phyloP scores from a whole-genome alignment of 345 rosid species.

The Gossypium australe region DNA sequence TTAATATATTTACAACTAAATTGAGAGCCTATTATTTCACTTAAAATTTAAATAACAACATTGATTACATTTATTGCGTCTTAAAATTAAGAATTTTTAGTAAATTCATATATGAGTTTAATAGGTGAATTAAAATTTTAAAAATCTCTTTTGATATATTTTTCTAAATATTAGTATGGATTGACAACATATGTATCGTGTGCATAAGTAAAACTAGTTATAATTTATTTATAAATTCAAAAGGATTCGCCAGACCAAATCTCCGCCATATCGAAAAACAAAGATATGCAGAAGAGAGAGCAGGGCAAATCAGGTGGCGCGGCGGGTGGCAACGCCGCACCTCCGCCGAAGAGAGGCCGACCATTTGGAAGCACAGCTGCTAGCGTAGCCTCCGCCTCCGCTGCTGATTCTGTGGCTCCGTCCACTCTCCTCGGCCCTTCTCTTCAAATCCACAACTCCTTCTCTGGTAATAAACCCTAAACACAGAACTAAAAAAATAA shows the following conservation, averaged over 20 bases:
- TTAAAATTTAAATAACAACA: no score
- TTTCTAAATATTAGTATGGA: no score
- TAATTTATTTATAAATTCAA: background rate
- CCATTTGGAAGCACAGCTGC: conserved; percentile 74
- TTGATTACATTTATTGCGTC: no score
- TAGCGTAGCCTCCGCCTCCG: conserved; percentile 38
- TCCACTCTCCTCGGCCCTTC: conserved; percentile 75
- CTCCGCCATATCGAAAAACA: background rate
- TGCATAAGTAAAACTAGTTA: no score
- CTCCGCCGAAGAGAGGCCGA: conserved; percentile 78
- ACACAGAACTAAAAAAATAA: background rate
- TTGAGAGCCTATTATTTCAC: no score
- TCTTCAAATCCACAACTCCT: conserved; percentile 81
- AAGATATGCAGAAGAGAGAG: conserved; percentile 81
- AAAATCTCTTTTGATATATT: no score
- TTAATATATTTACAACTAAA: no score
- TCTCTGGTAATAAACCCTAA: conserved; percentile 51
- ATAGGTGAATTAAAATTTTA: no score
- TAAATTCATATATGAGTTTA: no score
- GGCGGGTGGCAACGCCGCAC: conserved; percentile 56
- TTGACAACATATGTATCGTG: no score
- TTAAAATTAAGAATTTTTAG: no score
- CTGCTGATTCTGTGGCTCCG: conserved; percentile 64
- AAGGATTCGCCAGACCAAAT: background rate
- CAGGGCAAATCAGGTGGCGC: conserved; percentile 62